These are phyloP conservation scores for Radiomyces spectabilis DNA, from an alignment of 192 early-diverging fungal genomes.

Conservation along the genomic window DNA sequence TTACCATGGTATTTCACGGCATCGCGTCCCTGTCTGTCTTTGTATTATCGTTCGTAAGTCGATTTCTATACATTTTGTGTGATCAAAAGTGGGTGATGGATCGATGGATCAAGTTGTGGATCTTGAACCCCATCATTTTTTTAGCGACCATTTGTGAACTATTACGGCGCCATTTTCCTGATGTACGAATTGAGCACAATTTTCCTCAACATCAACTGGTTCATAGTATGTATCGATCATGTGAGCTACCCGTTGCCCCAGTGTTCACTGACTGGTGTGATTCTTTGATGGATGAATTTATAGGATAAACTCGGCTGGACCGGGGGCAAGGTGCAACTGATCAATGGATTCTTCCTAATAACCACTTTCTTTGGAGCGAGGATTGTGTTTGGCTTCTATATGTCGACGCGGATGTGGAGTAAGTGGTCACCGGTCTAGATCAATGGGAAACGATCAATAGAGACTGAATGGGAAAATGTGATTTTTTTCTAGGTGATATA, in stretches of 20 bases:
- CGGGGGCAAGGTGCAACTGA: constrained; percentile 66
- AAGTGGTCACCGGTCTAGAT: constrained; percentile 14
- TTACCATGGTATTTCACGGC: constrained; percentile 81
- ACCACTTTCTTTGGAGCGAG: constrained; percentile 67
- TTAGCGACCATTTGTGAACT: constrained; percentile 76
- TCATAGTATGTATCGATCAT: constrained; percentile 29
- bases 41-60: constrained; percentile 63
- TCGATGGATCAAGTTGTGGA: background rate
- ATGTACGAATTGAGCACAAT: constrained; percentile 90
- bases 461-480: too few species aligned
- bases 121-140: background rate
- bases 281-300: background rate
- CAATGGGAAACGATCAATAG: background rate
- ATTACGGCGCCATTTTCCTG: constrained; percentile 82
- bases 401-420: constrained; percentile 60
- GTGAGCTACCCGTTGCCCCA: background rate
- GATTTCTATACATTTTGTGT: too few species aligned
- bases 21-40: constrained; percentile 69
- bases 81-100: background rate
- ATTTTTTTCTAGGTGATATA: constrained; percentile 5
- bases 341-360: constrained; percentile 80
- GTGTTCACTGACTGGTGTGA: constrained; percentile 4
- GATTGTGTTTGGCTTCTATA: constrained; percentile 68
- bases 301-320: constrained; percentile 85
- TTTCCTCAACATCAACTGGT: constrained; percentile 90